phyloP scores from a whole-genome alignment of 176 grass and related monocot species.

The Carex scoparia region DNA sequence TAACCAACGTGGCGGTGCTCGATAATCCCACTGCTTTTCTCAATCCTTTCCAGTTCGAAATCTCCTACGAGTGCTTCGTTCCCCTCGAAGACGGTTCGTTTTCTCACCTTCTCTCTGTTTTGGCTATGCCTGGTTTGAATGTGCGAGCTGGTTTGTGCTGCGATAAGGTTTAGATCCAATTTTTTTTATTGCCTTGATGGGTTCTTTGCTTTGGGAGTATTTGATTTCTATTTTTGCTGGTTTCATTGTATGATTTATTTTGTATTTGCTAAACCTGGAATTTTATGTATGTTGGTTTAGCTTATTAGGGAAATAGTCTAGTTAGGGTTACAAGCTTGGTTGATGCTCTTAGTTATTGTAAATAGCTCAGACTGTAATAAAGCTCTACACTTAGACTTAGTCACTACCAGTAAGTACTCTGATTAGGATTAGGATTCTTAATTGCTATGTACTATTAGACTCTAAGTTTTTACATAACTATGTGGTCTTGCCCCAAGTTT shows the following conservation, averaged over 20 bases:
- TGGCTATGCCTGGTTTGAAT: background rate
- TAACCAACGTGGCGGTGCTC: constrained; percentile 97
- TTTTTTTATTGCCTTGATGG: background rate
- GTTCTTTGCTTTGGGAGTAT: background rate
- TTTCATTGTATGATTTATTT: background rate
- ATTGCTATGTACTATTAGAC: background rate
- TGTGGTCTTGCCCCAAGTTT: background rate
- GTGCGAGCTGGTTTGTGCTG: background rate
- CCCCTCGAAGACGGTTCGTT: constrained; percentile 80
- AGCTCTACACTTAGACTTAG: background rate
- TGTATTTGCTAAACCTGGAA: background rate
- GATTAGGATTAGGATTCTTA: background rate
- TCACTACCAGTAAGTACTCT: background rate
- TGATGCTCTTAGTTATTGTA: background rate
- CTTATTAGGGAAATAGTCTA: background rate
- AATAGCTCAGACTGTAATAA: background rate
- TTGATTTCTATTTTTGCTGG: background rate
- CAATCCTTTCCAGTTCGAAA: constrained; percentile 99
- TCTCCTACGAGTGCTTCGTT: constrained; percentile 99
- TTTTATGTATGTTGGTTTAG: background rate
- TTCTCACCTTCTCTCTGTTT: background rate
- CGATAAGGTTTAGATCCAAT: background rate
- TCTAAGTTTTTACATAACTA: background rate
- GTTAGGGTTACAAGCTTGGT: background rate
- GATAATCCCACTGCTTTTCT: constrained; percentile 93